Conservation (phyloP, 176 grass and related monocot species). For the Paspalum vaginatum region DNA sequence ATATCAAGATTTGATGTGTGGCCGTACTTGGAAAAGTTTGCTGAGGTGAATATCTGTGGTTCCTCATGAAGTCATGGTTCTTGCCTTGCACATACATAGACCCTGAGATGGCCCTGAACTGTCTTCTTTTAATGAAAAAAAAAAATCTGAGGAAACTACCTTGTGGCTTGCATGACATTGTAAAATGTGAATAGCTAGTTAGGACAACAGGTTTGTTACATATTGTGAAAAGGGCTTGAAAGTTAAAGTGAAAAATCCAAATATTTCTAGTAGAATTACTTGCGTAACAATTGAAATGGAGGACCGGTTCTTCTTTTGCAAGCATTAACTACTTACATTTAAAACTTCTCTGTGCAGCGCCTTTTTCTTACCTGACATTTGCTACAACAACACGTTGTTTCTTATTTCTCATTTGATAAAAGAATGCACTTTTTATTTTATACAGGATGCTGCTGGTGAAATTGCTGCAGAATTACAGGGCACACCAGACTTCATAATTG, state of each 20-base stretch:
- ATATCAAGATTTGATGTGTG: slow-evolving; percentile 98
- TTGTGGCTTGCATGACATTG: slow-evolving; percentile 1
- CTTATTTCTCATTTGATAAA: not conserved
- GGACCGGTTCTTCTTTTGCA: not conserved
- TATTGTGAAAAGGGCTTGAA: not conserved
- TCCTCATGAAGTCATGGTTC: not conserved
- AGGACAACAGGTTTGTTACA: not conserved
- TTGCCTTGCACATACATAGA: slow-evolving; percentile 16
- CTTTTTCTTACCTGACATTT: slow-evolving; percentile 22
- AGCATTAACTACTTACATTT: not conserved
- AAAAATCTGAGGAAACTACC: not conserved
- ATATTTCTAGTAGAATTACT: not conserved
- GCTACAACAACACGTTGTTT: not conserved
- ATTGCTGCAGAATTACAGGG: slow-evolving; percentile 87
- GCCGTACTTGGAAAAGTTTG: slow-evolving; percentile 86
- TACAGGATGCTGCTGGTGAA: slow-evolving; percentile 88
- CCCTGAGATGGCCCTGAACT: slow-evolving; percentile 1
- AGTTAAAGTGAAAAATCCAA: not conserved
- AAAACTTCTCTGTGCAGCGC: not conserved
- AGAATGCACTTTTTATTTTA: not conserved
- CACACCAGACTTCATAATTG: slow-evolving; percentile 89
- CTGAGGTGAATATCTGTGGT: slow-evolving; percentile 61
- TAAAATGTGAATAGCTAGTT: slow-evolving; percentile 30
- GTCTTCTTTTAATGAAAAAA: slow-evolving; percentile 11
- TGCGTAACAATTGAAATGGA: not conserved